Evolutionary conservation across 2,329 filamentous ascomycete species (phyloP), one percentile per base, ranked within the genome.

Genomic region (Rosellinia necatrix): DNA sequence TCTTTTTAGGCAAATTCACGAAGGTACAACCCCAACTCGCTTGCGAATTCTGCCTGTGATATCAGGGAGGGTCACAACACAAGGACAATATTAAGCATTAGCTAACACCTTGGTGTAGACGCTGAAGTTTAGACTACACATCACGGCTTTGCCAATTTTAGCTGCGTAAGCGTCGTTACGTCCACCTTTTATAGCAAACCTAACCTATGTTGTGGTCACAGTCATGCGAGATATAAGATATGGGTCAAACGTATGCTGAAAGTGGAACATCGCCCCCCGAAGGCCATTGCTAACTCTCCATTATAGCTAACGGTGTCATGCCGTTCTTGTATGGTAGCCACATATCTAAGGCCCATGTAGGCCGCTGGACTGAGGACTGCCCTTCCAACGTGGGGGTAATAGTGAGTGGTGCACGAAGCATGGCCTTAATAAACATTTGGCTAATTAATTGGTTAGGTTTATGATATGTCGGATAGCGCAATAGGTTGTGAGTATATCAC

Each of bases 321-420:
- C 93, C 94, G 1, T 97, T 96, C 73, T 77, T 99, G 42, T 99
- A 97, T 75, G 94, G 94, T 49, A 90, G 91, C 54, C 92, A 97
- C 74, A 59, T 72, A 49, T 66, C 70, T 22, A 91, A 91, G 73
- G 89, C 88, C 27, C 89, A 92, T 72, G 74, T 78, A 4, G 70
- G 70, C 21, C 66, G 70, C 17, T 70, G 66, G 68, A 70, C 68
- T 25, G 68, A 71, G 48, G 93, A 97, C 77, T 92, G 89, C 67
- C 92, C 93, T 0, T 92, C 96, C 75, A 92, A 97, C 75, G 88
- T 92, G 67, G 94, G 94, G 37, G 88, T 96, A 10, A 85, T 99
- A 42, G 89, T 62, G 22, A 52, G 59, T 55, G 2, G 3, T 44
- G 3, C 10, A 40, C n/a, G 10, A 10, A 29, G 1, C 2, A 40